Base-by-base conservation (phyloP, 352 stramenopile species). In the Phytophthora pluvialis region DNA sequence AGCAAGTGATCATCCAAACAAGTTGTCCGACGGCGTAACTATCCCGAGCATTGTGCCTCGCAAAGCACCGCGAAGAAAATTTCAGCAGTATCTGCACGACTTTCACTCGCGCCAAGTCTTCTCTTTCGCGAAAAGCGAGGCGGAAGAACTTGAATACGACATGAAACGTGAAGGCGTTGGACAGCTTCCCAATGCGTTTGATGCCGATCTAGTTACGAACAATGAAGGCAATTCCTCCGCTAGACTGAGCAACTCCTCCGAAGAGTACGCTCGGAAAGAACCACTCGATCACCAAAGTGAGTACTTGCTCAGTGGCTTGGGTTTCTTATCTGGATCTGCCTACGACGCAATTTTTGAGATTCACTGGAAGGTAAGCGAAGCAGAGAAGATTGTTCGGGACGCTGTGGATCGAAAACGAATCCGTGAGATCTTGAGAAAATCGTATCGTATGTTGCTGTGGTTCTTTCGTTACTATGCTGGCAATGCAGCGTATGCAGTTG, bases 381-480 rank as follows among this genome's bases (percentile, higher is more conserved):
- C 83, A 9, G 81, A 88, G 2, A 83, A 77, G 33, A 58, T 76
- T 25, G 80, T 92, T 4, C 79, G 73, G 12, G 83, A 92, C 33
- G 83, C 78, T 29, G 83, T 90, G 5, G 83, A 92, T 67, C 75
- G 81, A 16, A 78, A 81, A 28, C 80, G 83, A 26, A 90, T 90
- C 44, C 65, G 74, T 16, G 25, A 31, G 13, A 71, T 79, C 10
- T 38, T 92, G 6, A 64, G 71, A 31, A 67, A 32, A n/a, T 67
- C 60, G 40, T 89, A 89, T 51, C 83, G 83, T 26, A 76, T 89
- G 26, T 28, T 92, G 36, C 61, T 90, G 13, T 80, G 80, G 62
- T 88, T 86, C 63, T 90, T 89, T 67, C 80, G 81, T 13, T 78
- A 75, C 42, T 86, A 85, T 51, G 76, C 80, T 11, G 82, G 65